Conservation (phyloP, 768 basidiomycete species). For the Butyriboletus loyo region DNA sequence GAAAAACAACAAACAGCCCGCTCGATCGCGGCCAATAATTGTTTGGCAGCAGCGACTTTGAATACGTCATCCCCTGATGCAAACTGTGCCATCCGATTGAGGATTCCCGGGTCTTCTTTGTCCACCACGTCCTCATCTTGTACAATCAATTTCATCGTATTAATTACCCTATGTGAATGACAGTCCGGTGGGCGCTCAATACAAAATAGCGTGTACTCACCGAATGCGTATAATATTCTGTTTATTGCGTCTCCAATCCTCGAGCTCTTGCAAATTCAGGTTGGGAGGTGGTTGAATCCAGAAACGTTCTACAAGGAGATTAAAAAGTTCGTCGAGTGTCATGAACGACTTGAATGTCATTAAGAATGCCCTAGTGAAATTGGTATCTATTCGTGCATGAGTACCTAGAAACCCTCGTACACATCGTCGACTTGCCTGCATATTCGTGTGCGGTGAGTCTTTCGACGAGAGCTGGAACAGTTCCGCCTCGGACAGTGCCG, state of each 20-base stretch:
- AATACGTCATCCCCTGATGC: conserved; percentile 40
- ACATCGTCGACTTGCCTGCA: conserved; percentile 40
- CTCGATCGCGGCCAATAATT: conserved; percentile 46
- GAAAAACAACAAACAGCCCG: conserved; percentile 42
- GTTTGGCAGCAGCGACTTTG: conserved; percentile 45
- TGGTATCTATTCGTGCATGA: conserved; percentile 40
- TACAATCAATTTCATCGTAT: conserved; percentile 60
- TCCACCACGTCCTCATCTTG: conserved; percentile 53
- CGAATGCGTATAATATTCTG: conserved; percentile 57
- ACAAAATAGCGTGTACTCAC: conserved; percentile 32
- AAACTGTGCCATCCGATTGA: conserved; percentile 55
- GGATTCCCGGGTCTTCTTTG: conserved; percentile 49
- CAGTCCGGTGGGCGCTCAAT: background rate
- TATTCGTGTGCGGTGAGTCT: conserved; percentile 64
- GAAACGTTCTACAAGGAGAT: conserved; percentile 53
- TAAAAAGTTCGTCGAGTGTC: conserved; percentile 52
- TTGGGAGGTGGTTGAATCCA: conserved; percentile 50
- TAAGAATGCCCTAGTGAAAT: conserved; percentile 59
- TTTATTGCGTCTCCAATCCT: conserved; percentile 56
- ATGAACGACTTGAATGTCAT: conserved; percentile 71
- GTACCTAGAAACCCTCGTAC: background rate
- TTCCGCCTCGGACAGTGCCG: conserved; percentile 60
- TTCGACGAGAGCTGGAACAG: conserved; percentile 57
- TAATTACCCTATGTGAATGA: conserved; percentile 48
- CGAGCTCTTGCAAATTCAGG: conserved; percentile 41